Percentiles rank a stretch among this genome's conserved stretches.
Evolutionary conservation across 2,329 filamentous ascomycete species (phyloP).

Genomic region (Hypocreales sp.): DNA sequence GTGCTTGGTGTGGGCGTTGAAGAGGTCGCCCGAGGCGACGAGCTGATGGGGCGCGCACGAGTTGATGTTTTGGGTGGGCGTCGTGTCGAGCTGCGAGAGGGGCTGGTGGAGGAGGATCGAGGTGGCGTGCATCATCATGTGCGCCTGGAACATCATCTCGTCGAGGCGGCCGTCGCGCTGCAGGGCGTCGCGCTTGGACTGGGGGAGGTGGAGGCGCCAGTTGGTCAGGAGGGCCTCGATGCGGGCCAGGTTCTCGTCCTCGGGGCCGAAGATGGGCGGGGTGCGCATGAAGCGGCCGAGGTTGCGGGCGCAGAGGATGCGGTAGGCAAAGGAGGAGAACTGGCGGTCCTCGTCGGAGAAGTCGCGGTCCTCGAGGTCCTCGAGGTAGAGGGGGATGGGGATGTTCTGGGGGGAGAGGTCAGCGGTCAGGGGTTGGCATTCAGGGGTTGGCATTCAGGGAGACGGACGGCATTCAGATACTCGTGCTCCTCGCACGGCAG

Average conservation of each 20-base stretch:
- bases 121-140: constrained; percentile 56
- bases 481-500: constrained; percentile 76
- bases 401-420: too few relatives aligned
- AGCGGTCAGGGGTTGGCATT: too few relatives aligned
- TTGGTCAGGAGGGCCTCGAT: constrained; percentile 45
- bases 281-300: constrained; percentile 58
- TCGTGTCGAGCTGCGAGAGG: constrained; percentile 56
- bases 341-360: constrained; percentile 53
- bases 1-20: constrained; percentile 61
- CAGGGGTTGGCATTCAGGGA: neutral
- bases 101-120: constrained; percentile 69
- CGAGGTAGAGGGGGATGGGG: constrained; percentile 44
- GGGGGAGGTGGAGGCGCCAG: constrained; percentile 68
- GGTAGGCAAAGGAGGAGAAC: constrained; percentile 77
- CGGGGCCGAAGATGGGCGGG: constrained; percentile 32
- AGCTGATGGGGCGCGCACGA: constrained; percentile 49
- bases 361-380: constrained; percentile 62
- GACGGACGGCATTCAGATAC: constrained; percentile 41
- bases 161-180: constrained; percentile 58
- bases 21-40: constrained; percentile 31
- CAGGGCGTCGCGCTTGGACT: constrained; percentile 53
- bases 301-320: constrained; percentile 67
- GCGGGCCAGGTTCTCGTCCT: constrained; percentile 34
- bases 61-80: constrained; percentile 40
- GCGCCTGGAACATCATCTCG: constrained; percentile 83